Percentiles rank a stretch among this genome's conserved stretches.
Conservation (phyloP, 345 rosid species). For the Ailanthus altissimus region DNA sequence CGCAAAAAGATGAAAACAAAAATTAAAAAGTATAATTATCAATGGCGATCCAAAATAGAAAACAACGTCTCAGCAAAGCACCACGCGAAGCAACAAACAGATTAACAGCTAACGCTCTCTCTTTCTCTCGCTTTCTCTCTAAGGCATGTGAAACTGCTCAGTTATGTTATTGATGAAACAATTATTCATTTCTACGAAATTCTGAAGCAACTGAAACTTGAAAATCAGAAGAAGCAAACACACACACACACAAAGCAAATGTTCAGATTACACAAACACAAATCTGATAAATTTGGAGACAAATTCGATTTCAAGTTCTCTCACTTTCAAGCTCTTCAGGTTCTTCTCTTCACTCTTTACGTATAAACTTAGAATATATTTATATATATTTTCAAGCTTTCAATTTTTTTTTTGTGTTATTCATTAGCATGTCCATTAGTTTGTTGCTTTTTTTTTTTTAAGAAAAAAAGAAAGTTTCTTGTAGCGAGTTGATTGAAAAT, state of each 20-base stretch:
- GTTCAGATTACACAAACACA: conserved; percentile 57
- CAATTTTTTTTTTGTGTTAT: background rate
- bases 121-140: conserved; percentile 8
- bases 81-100: background rate
- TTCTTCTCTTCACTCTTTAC: conserved; percentile 12
- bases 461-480: background rate
- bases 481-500: background rate
- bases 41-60: background rate
- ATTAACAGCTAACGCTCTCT: conserved; percentile 27
- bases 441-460: background rate
- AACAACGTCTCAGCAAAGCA: conserved; percentile 18
- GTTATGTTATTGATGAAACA: background rate
- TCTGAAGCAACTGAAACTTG: background rate
- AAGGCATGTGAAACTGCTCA: conserved; percentile 20
- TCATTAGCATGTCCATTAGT: background rate
- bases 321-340: conserved; percentile 55
- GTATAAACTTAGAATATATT: background rate
- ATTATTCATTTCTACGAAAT: background rate
- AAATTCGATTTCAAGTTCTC: conserved; percentile 56
- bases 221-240: background rate
- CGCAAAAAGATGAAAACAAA: background rate
- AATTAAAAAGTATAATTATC: background rate
- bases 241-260: no score
- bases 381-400: background rate
- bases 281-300: conserved; percentile 44